Percentiles rank a stretch among this genome's conserved stretches.
Evolutionary conservation across 2,329 filamentous ascomycete genomes (phyloP).

Genomic region (Ambrosiella xylebori): DNA sequence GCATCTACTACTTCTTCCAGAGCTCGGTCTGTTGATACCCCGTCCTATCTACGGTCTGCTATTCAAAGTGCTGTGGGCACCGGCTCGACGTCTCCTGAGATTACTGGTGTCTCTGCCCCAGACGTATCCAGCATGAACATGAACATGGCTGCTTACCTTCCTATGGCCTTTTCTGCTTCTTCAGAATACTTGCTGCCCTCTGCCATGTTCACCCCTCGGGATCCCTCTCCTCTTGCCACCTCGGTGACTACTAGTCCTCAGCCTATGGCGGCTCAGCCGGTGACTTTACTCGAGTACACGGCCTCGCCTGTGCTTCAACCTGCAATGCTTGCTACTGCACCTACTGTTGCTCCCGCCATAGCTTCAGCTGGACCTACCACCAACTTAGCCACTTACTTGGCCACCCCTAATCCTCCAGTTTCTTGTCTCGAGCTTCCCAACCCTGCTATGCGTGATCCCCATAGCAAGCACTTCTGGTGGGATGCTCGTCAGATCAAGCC

Average conservation of each 20-base stretch:
- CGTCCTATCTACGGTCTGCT: not conserved
- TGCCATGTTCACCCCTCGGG: conserved; percentile 22
- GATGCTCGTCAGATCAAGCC: conserved; percentile 73
- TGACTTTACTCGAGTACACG: not conserved
- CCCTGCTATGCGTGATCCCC: conserved; percentile 43
- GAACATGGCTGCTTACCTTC: not conserved
- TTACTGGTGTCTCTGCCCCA: not conserved
- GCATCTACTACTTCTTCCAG: not conserved
- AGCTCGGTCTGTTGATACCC: not conserved
- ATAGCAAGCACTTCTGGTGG: conserved; percentile 85
- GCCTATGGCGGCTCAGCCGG: not conserved
- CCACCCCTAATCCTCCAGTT: conserved; percentile 61
- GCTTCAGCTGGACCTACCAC: conserved; percentile 23
- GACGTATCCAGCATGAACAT: not conserved
- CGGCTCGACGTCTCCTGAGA: not conserved
- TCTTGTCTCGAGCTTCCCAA: conserved; percentile 66
- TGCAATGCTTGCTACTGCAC: not conserved
- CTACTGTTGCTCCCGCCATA: conserved; percentile 21
- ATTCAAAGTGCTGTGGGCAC: not conserved
- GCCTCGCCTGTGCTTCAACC: not conserved
- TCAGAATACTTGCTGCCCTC: conserved; percentile 7
- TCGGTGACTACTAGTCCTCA: not conserved
- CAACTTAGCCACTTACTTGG: conserved; percentile 57
- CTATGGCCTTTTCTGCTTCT: not conserved
- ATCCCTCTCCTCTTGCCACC: conserved; percentile 26